phyloP scores from a whole-genome alignment of 768 basidiomycete species.

The Boletus vermiculosoides region DNA sequence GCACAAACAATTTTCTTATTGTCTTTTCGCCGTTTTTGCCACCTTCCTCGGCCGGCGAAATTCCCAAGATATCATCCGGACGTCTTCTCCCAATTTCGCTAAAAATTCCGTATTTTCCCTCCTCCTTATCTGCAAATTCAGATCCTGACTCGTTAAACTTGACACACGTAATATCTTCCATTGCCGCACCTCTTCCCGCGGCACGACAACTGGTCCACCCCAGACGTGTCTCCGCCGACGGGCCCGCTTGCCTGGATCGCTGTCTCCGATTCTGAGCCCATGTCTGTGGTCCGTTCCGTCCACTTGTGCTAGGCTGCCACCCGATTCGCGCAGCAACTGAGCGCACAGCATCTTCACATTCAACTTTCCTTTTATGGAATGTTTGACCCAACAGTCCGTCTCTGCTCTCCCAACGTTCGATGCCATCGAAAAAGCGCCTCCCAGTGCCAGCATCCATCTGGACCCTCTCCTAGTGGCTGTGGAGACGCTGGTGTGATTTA shows the following conservation, averaged over 20 bases:
- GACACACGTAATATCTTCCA: constrained; percentile 32
- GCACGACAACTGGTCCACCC: constrained; percentile 15
- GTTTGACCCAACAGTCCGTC: constrained; percentile 22
- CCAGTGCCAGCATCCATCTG: background rate
- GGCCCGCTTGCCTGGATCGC: constrained; percentile 22
- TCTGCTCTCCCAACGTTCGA: constrained; percentile 3
- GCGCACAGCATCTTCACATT: constrained; percentile 17
- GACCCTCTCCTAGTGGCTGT: constrained; percentile 21
- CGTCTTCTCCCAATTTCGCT: constrained; percentile 25
- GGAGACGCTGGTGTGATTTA: constrained; percentile 22
- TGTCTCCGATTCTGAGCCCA: constrained; percentile 1
- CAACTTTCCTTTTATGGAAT: constrained; percentile 29
- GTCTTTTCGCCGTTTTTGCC: constrained; percentile 38
- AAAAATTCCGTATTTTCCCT: constrained; percentile 33
- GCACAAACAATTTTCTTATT: constrained; percentile 47
- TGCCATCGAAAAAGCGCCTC: background rate
- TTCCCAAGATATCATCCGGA: constrained; percentile 32
- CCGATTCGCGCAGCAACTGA: background rate
- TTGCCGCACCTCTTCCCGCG: constrained; percentile 32
- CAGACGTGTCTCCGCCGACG: constrained; percentile 32
- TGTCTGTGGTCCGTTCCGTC: constrained; percentile 18
- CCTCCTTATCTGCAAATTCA: constrained; percentile 33
- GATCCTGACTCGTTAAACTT: constrained; percentile 33
- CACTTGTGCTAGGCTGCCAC: background rate
- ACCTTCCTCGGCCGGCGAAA: constrained; percentile 33